Conservation (phyloP, 169 alveolate species). For the Cryptosporidium felis region DNA sequence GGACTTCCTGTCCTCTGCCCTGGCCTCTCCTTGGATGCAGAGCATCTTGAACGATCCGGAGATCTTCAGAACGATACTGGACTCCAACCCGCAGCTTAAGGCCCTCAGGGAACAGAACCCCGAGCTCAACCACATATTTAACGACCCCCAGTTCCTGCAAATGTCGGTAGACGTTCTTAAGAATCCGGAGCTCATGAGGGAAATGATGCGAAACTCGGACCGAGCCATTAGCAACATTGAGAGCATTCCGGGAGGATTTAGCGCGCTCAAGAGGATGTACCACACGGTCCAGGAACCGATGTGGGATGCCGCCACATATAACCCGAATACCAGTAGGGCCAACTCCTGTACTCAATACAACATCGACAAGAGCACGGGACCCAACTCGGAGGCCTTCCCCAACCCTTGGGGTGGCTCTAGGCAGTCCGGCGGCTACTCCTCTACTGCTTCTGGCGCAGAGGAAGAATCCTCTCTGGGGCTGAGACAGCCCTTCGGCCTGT, state of each 20-base stretch:
- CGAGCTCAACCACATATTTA: constrained; percentile 74
- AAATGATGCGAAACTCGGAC: constrained; percentile 79
- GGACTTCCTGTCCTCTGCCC: constrained; percentile 60
- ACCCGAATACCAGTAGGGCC: neutral
- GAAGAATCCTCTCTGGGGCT: neutral
- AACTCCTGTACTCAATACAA: neutral
- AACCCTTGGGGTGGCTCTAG: constrained; percentile 70
- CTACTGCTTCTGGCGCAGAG: neutral
- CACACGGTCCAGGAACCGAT: constrained; percentile 79
- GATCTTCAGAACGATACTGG: constrained; percentile 71
- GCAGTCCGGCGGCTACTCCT: neutral
- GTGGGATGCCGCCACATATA: constrained; percentile 76
- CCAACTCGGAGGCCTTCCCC: constrained; percentile 71
- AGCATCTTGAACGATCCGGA: constrained; percentile 73
- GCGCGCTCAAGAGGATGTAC: constrained; percentile 76
- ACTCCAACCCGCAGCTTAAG: constrained; percentile 76
- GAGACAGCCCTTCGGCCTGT: neutral
- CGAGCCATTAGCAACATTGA: constrained; percentile 78
- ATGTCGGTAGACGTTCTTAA: constrained; percentile 71
- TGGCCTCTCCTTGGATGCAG: constrained; percentile 73
- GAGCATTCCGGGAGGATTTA: constrained; percentile 80
- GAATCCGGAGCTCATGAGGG: constrained; percentile 77
- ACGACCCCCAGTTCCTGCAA: constrained; percentile 79
- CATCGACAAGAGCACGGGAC: constrained; percentile 69
- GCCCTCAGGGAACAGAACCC: constrained; percentile 77